Conservation (phyloP, 768 basidiomycete genomes). For the Amanita muscaria region DNA sequence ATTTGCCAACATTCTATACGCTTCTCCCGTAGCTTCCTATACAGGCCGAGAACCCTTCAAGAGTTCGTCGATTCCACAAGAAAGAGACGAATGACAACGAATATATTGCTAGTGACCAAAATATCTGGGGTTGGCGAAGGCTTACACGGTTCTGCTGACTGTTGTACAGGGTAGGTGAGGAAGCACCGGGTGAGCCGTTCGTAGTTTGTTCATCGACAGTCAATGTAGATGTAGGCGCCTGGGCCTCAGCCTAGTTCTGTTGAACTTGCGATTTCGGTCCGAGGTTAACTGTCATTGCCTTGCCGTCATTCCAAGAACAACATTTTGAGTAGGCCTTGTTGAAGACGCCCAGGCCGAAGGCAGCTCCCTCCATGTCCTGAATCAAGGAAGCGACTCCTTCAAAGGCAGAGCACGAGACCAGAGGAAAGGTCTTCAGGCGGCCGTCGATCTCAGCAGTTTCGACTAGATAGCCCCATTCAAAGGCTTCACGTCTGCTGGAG, state of each 20-base stretch:
- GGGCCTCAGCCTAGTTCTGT: not conserved
- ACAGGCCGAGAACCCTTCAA: conserved; percentile 3
- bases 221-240: not conserved
- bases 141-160: not conserved
- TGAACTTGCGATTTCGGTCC: not conserved
- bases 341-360: conserved; percentile 23
- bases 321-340: conserved; percentile 16
- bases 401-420: conserved; percentile 24
- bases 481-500: conserved; percentile 22
- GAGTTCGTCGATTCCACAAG: not conserved
- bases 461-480: conserved; percentile 31
- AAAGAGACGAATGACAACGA: not conserved
- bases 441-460: conserved; percentile 23
- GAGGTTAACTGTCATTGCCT: conserved; percentile 5
- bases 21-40: conserved; percentile 24
- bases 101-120: not conserved
- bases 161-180: not conserved
- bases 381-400: conserved; percentile 35
- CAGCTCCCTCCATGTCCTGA: conserved; percentile 26
- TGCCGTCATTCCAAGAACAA: conserved; percentile 2
- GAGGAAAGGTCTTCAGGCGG: conserved; percentile 11
- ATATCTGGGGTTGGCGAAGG: not conserved
- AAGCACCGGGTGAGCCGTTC: not conserved
- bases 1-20: conserved; percentile 41
- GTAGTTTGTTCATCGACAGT: not conserved